phyloP scores from a whole-genome alignment of 805 yeast species.

The Yamadazyma akitaensis region DNA sequence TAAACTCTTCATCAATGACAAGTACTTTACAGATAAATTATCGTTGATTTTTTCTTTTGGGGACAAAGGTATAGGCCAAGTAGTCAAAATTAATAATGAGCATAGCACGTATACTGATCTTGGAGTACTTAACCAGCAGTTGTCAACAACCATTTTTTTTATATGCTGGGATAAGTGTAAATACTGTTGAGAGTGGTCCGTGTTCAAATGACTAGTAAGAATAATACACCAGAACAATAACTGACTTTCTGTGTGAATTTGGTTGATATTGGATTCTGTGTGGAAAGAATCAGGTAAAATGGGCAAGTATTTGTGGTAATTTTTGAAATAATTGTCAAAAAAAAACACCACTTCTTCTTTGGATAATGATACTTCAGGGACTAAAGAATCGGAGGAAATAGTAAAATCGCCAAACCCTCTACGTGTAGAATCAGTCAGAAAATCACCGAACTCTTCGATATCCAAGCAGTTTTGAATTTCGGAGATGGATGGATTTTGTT shows the following conservation, averaged over 20 bases:
- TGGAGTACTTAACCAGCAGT: slow-evolving; percentile 45
- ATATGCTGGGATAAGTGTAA: slow-evolving; percentile 27
- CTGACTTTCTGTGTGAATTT: slow-evolving; percentile 25
- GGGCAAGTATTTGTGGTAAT: slow-evolving; percentile 32
- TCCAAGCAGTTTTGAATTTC: slow-evolving; percentile 23
- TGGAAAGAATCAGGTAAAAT: slow-evolving; percentile 27
- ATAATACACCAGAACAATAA: slow-evolving; percentile 42
- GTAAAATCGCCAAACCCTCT: slow-evolving; percentile 6
- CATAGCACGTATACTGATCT: slow-evolving; percentile 38
- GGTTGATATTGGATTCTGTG: slow-evolving; percentile 14
- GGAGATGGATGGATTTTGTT: slow-evolving; percentile 19
- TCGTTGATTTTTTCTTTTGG: slow-evolving; percentile 23
- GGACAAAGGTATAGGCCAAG: slow-evolving; percentile 42
- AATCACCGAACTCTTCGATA: slow-evolving; percentile 3
- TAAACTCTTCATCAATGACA: slow-evolving; percentile 37
- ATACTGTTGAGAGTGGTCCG: slow-evolving; percentile 17
- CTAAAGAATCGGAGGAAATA: not conserved
- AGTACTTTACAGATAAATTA: slow-evolving; percentile 33
- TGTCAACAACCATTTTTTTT: slow-evolving; percentile 36
- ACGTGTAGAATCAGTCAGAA: not conserved
- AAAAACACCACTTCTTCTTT: slow-evolving; percentile 4
- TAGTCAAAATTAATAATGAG: slow-evolving; percentile 39
- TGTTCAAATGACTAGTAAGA: slow-evolving; percentile 29
- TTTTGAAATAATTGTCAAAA: slow-evolving; percentile 21
- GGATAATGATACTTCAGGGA: slow-evolving; percentile 4